Conservation (phyloP, 352 stramenopile species). For the Phytophthora foliorum region DNA sequence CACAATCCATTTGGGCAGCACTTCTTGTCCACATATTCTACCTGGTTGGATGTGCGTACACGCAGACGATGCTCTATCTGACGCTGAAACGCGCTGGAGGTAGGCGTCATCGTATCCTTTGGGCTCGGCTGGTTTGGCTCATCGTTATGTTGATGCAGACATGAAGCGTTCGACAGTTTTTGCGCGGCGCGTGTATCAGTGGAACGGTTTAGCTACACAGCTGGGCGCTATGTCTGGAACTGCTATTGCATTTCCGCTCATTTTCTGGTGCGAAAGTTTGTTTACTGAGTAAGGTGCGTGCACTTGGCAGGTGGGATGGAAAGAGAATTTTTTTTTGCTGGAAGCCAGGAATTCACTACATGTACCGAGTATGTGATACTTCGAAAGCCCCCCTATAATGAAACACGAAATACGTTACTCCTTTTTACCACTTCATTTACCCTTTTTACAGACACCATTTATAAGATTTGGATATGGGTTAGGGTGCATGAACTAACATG, state of each 20-base stretch:
- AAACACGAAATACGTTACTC: too few relatives aligned
- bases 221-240: slow-evolving; percentile 71
- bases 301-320: too few relatives aligned
- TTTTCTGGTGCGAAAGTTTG: slow-evolving; percentile 65
- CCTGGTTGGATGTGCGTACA: slow-evolving; percentile 70
- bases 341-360: too few relatives aligned
- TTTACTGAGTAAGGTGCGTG: slow-evolving; percentile 35
- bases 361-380: too few relatives aligned
- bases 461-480: too few relatives aligned
- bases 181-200: slow-evolving; percentile 71
- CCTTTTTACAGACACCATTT: too few relatives aligned
- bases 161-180: slow-evolving; percentile 37
- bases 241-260: slow-evolving; percentile 69
- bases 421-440: too few relatives aligned
- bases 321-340: too few relatives aligned
- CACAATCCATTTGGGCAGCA: slow-evolving; percentile 27
- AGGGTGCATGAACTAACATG: too few relatives aligned
- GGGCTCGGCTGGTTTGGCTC: not conserved
- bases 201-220: slow-evolving; percentile 73
- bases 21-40: slow-evolving; percentile 62
- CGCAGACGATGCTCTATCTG: slow-evolving; percentile 80
- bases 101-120: slow-evolving; percentile 14
- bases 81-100: slow-evolving; percentile 66
- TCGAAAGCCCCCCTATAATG: too few relatives aligned
- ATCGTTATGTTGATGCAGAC: slow-evolving; percentile 24